These are phyloP conservation scores for Decorospora gaudefroyi DNA, from an alignment of 2,329 filamentous ascomycete species.

Conservation along the genomic window DNA sequence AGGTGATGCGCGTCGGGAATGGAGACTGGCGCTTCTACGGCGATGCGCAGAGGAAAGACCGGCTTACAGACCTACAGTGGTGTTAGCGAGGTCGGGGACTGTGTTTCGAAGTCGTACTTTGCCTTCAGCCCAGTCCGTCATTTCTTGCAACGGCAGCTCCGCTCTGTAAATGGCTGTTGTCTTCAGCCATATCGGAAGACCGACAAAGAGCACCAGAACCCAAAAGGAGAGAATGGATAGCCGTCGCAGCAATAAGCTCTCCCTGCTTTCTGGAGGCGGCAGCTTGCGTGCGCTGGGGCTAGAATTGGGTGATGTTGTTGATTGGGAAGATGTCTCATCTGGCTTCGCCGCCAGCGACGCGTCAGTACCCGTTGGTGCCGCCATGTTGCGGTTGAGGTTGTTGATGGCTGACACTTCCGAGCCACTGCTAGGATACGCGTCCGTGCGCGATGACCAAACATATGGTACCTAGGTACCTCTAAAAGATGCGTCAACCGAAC, in stretches of 20 bases:
- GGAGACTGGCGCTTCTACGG: slow-evolving; percentile 71
- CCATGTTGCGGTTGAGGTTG: slow-evolving; percentile 35
- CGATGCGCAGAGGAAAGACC: slow-evolving; percentile 83
- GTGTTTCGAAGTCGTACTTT: slow-evolving; percentile 61
- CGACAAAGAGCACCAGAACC: slow-evolving; percentile 79
- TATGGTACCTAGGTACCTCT: no score
- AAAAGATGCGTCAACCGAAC: no score
- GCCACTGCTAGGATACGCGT: slow-evolving; percentile 9
- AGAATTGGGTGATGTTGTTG: background rate
- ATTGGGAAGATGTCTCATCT: slow-evolving; percentile 5
- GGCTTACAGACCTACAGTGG: slow-evolving; percentile 76
- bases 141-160: slow-evolving; percentile 76
- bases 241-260: slow-evolving; percentile 70
- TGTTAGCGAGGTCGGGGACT: slow-evolving; percentile 8
- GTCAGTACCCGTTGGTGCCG: slow-evolving; percentile 27
- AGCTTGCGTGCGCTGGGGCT: slow-evolving; percentile 16
- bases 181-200: slow-evolving; percentile 92
- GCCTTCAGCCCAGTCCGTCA: slow-evolving; percentile 90
- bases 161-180: slow-evolving; percentile 93
- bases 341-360: slow-evolving; percentile 24
- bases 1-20: slow-evolving; percentile 72
- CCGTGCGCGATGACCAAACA: slow-evolving; percentile 14
- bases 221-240: slow-evolving; percentile 87
- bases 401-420: slow-evolving; percentile 21
- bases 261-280: slow-evolving; percentile 77